Evolutionary conservation across 23 red algal species (phyloP).

Genomic region (Agarophyton chilense): DNA sequence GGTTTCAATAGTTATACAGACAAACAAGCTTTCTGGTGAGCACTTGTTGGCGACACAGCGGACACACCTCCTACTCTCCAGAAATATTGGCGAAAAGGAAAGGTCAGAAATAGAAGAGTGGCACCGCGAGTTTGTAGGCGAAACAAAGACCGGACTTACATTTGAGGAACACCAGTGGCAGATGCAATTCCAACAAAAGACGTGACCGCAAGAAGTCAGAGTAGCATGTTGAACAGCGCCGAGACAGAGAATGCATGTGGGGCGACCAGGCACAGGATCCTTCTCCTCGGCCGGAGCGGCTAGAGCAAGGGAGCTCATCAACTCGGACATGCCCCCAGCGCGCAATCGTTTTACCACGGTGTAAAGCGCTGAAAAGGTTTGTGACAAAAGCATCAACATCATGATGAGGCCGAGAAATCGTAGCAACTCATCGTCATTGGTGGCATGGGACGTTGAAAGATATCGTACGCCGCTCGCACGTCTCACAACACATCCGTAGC

Average conservation of each 20-base stretch:
- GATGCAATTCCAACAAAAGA: slow-evolving; percentile 71
- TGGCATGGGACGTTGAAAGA: not conserved
- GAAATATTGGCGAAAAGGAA: too few species aligned
- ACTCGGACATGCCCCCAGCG: too few species aligned
- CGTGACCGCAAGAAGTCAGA: slow-evolving; percentile 49
- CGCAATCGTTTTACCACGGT: not conserved
- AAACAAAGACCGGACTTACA: not conserved
- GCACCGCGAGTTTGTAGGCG: not conserved
- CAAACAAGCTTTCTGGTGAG: slow-evolving; percentile 42
- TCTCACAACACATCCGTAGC: too few species aligned
- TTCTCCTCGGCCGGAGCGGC: slow-evolving; percentile 23
- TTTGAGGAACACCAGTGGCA: slow-evolving; percentile 47
- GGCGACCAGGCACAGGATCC: too few species aligned
- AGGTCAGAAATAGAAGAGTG: not conserved
- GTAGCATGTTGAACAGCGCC: slow-evolving; percentile 2
- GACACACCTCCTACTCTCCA: slow-evolving; percentile 33
- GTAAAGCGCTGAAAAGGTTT: not conserved
- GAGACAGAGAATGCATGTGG: slow-evolving; percentile 47
- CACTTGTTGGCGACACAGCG: slow-evolving; percentile 46
- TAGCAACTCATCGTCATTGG: not conserved
- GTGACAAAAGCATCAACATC: not conserved
- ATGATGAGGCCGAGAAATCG: not conserved
- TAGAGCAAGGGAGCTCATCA: too few species aligned
- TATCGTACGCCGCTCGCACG: too few species aligned
- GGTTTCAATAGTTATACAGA: slow-evolving; percentile 40